Conservation (phyloP, 176 grass and related monocot species). For the Phragmites australis region DNA sequence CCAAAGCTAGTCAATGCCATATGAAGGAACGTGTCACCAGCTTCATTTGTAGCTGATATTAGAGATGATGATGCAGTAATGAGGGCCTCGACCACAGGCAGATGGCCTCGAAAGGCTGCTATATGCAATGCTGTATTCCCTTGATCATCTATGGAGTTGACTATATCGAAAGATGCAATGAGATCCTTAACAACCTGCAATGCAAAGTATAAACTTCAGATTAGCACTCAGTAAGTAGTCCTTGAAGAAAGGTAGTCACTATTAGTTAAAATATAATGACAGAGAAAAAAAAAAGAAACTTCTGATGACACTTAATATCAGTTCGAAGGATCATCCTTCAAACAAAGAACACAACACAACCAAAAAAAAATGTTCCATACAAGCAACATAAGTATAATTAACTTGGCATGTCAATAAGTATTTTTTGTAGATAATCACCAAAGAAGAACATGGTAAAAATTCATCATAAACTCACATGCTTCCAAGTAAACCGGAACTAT, state of each 20-base stretch:
- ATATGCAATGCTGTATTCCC: conserved; percentile 84
- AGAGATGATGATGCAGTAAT: conserved; percentile 49
- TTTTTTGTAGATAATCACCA: background rate
- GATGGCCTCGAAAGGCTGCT: conserved; percentile 77
- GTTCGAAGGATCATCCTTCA: background rate
- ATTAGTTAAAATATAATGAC: background rate
- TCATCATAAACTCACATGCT: background rate
- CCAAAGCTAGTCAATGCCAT: conserved; percentile 78
- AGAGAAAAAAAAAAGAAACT: background rate
- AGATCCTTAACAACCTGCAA: conserved; percentile 74
- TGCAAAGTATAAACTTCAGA: background rate
- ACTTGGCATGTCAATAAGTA: background rate
- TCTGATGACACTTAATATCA: background rate
- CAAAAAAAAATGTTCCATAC: background rate
- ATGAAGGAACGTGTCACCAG: conserved; percentile 82
- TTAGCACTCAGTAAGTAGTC: background rate
- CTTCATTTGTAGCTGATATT: conserved; percentile 55
- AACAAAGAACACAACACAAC: background rate
- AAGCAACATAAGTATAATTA: background rate
- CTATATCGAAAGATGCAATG: conserved; percentile 48
- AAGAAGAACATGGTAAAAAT: background rate
- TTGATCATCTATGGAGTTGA: conserved; percentile 59
- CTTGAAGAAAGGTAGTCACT: background rate
- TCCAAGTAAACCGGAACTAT: conserved; percentile 1
- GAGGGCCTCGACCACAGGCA: conserved; percentile 57